Evolutionary conservation across 176 grass and related monocot genomes (phyloP).

Genomic region (Zoysia pacifica): DNA sequence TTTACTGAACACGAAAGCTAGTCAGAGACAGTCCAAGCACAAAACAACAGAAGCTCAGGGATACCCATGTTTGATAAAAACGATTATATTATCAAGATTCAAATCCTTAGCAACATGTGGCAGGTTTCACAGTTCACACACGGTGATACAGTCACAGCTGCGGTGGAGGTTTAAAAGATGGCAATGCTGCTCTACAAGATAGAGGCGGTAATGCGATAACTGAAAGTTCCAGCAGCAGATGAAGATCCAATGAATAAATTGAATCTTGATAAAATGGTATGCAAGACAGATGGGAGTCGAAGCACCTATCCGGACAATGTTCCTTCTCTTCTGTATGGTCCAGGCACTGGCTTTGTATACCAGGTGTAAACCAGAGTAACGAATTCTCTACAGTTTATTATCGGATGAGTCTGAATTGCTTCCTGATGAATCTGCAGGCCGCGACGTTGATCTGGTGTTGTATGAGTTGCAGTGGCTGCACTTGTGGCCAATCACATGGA

Average conservation of each 20-base stretch:
- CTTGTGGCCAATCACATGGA: slow-evolving; percentile 89
- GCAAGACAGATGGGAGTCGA: neutral
- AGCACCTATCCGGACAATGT: slow-evolving; percentile 22
- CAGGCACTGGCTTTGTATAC: slow-evolving; percentile 14
- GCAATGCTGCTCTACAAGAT: neutral
- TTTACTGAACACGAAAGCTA: neutral
- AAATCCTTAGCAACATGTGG: slow-evolving; percentile 1
- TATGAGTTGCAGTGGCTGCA: slow-evolving; percentile 84
- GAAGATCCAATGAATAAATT: slow-evolving; percentile 37
- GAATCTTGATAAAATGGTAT: slow-evolving; percentile 37
- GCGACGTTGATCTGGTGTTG: slow-evolving; percentile 66
- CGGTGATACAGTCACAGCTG: slow-evolving; percentile 7
- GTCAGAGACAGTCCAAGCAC: neutral
- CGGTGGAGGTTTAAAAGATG: neutral
- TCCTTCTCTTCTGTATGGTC: slow-evolving; percentile 34
- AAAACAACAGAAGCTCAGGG: neutral
- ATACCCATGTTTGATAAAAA: neutral
- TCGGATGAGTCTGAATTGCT: slow-evolving; percentile 49
- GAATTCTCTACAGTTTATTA: slow-evolving; percentile 45
- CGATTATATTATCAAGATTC: slow-evolving; percentile 8
- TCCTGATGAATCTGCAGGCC: slow-evolving; percentile 46
- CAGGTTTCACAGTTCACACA: neutral
- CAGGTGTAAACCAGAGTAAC: neutral
- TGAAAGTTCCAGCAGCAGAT: neutral
- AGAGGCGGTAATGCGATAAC: slow-evolving; percentile 5